Conservation (phyloP, 306 rosid species). For the Pachyrhizus erosus region DNA sequence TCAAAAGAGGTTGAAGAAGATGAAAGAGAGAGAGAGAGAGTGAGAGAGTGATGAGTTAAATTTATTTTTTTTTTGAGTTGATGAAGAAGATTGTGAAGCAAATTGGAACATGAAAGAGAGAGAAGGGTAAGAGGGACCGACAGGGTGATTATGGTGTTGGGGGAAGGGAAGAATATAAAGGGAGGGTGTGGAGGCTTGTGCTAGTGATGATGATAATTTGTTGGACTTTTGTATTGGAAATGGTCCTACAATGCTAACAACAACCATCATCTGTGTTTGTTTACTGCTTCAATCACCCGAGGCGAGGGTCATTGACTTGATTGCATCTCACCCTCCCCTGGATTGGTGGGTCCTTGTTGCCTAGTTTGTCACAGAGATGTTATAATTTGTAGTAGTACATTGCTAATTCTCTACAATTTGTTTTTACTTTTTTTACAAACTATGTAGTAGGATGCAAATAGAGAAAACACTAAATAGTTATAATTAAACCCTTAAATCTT, state of each 20-base stretch:
- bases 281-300: conserved; percentile 29
- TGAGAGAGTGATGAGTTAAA: neutral
- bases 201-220: conserved; percentile 56
- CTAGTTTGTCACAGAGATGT: neutral
- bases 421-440: neutral
- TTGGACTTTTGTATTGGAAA: conserved; percentile 45
- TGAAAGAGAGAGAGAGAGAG: neutral
- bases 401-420: neutral
- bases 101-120: conserved; percentile 2
- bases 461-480: too few relatives aligned
- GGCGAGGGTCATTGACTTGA: neutral
- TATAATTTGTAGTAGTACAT: neutral
- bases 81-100: conserved; percentile 36
- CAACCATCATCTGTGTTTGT: conserved; percentile 20
- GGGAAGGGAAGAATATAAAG: conserved; percentile 68
- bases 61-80: neutral
- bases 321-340: neutral
- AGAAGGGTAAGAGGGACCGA: conserved; percentile 51
- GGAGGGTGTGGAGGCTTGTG: conserved; percentile 69
- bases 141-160: conserved; percentile 84
- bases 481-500: too few relatives aligned
- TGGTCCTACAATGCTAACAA: conserved; percentile 30
- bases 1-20: too few relatives aligned
- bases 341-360: neutral
- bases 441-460: neutral